Conservation (phyloP, 805 yeast genomes). For the Saitoella complicata region DNA sequence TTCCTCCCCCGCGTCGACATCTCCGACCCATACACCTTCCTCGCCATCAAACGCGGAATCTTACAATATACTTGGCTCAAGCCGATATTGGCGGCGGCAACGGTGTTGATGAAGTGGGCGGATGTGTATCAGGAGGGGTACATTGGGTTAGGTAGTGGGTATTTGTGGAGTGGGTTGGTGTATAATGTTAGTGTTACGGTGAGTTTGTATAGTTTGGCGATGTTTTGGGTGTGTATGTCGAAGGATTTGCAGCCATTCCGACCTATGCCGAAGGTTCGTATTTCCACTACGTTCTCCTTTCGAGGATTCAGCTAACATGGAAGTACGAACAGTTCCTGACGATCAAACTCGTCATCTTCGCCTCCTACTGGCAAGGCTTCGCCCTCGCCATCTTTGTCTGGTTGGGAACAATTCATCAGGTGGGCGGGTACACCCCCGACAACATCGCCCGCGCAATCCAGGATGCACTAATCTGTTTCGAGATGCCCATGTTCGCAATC, state of each 20-base stretch:
- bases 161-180: slow-evolving; percentile 47
- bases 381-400: slow-evolving; percentile 28
- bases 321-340: slow-evolving; percentile 50
- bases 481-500: slow-evolving; percentile 68
- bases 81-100: slow-evolving; percentile 56
- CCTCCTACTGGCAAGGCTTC: slow-evolving; percentile 94
- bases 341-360: slow-evolving; percentile 85
- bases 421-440: slow-evolving; percentile 21
- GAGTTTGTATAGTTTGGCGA: slow-evolving; percentile 69
- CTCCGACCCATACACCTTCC: slow-evolving; percentile 67
- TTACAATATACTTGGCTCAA: slow-evolving; percentile 92
- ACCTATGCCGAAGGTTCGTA: slow-evolving; percentile 46
- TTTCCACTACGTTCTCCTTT: too few species aligned
- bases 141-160: slow-evolving; percentile 32
- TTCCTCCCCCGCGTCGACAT: slow-evolving; percentile 51
- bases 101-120: slow-evolving; percentile 30
- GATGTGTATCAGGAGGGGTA: slow-evolving; percentile 38
- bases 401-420: slow-evolving; percentile 20
- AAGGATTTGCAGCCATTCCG: slow-evolving; percentile 58
- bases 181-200: slow-evolving; percentile 71
- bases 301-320: too few species aligned
- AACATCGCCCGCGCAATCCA: slow-evolving; percentile 46
- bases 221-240: slow-evolving; percentile 87
- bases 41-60: slow-evolving; percentile 66
- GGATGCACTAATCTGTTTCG: slow-evolving; percentile 65